These are phyloP conservation scores for Xylariaceae sp. DNA, from an alignment of 2,329 filamentous ascomycete genomes.

Conservation along the genomic window DNA sequence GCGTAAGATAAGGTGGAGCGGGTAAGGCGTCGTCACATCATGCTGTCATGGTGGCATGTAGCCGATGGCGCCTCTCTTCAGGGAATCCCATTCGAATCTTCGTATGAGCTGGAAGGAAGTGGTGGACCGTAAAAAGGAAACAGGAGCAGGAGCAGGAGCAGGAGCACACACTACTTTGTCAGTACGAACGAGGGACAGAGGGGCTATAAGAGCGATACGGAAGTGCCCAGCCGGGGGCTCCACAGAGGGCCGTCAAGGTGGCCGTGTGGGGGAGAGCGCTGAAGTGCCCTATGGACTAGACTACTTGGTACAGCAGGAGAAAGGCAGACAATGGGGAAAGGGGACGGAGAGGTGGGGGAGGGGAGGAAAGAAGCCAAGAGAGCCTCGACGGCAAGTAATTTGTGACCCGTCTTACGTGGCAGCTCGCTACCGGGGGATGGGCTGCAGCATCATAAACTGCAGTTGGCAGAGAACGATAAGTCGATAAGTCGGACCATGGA, in stretches of 20 bases:
- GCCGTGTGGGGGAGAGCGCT: conserved; percentile 22
- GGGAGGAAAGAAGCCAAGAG: not conserved
- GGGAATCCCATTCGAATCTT: conserved; percentile 1
- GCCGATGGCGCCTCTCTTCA: conserved; percentile 1
- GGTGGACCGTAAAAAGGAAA: not conserved
- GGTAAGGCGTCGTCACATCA: conserved; percentile 14
- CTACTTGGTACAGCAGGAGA: conserved; percentile 7
- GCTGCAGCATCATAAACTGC: conserved; percentile 9
- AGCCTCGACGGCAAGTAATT: too few species aligned
- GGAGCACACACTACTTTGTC: too few species aligned
- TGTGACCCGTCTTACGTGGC: conserved; percentile 28
- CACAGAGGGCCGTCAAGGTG: conserved; percentile 23
- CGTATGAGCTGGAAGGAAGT: not conserved
- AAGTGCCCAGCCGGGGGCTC: too few species aligned
- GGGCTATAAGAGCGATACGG: too few species aligned
- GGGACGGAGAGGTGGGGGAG: not conserved
- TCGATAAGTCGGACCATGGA: not conserved
- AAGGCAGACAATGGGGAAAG: not conserved
- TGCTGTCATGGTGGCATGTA: conserved; percentile 16
- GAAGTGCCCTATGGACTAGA: conserved; percentile 3
- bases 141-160: too few species aligned
- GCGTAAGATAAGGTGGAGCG: too few species aligned
- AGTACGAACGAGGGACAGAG: too few species aligned
- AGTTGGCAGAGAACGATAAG: not conserved
- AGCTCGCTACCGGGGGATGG: conserved; percentile 24